Percentiles rank a stretch among this genome's conserved stretches.
phyloP scores from a whole-genome alignment of 148 eudicot genomes.

The Persicaria tinctoria region DNA sequence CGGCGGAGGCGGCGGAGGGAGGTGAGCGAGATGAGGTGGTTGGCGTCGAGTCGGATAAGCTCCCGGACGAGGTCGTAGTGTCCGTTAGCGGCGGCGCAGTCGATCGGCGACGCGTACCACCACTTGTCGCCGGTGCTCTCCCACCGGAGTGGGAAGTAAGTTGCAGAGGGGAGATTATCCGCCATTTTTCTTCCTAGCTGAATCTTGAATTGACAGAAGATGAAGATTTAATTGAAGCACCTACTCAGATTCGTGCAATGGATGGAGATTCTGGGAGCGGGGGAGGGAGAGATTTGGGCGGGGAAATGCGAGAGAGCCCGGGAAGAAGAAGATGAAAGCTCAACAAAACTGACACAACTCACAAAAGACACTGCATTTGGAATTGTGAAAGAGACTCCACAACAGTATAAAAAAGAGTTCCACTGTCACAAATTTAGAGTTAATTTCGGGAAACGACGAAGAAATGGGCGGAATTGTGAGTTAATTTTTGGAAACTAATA shows the following conservation, averaged over 20 bases:
- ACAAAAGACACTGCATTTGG: neutral
- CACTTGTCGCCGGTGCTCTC: slow-evolving; percentile 98
- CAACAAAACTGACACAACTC: neutral
- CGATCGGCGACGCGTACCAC: slow-evolving; percentile 98
- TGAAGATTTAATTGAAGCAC: neutral
- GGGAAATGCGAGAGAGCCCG: slow-evolving; percentile 10
- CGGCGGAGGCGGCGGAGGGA: slow-evolving; percentile 87
- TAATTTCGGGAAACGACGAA: too few relatives aligned
- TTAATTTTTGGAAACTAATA: too few relatives aligned
- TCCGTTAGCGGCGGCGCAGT: slow-evolving; percentile 96
- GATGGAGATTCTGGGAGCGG: neutral
- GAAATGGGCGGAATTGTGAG: too few relatives aligned
- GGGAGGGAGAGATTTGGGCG: neutral
- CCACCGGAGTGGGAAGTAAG: slow-evolving; percentile 70
- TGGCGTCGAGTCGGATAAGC: slow-evolving; percentile 77
- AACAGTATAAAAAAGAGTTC: neutral
- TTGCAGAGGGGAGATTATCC: neutral
- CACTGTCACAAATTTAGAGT: too few relatives aligned
- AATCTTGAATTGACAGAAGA: neutral
- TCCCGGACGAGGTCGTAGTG: slow-evolving; percentile 84
- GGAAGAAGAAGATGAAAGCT: neutral
- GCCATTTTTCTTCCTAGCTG: neutral
- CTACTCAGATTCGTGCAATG: neutral
- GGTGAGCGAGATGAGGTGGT: slow-evolving; percentile 73
- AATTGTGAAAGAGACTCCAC: neutral